Conservation (phyloP, 1,139 yeast genomes). For the Magnusiomyces suaveolens region DNA sequence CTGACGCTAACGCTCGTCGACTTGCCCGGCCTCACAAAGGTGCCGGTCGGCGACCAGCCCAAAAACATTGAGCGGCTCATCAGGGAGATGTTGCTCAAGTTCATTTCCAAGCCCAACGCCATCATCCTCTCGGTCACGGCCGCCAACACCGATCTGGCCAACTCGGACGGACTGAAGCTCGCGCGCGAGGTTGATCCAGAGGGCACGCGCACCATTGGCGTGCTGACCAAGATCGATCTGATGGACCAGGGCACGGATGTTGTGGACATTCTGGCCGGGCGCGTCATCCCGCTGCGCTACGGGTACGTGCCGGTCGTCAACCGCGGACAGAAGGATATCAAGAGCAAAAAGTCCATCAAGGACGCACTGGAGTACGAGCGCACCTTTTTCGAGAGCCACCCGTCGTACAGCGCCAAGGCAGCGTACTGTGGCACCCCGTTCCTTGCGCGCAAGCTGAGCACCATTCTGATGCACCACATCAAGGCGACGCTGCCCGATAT, state of each 20-base stretch:
- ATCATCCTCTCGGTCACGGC: slow-evolving; percentile 92
- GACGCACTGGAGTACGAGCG: slow-evolving; percentile 79
- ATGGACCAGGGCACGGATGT: slow-evolving; percentile 99
- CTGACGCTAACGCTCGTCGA: slow-evolving; percentile 92
- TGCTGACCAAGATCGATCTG: slow-evolving; percentile 87
- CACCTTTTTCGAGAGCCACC: slow-evolving; percentile 72
- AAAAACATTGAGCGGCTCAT: slow-evolving; percentile 93
- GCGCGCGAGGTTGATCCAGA: slow-evolving; percentile 98
- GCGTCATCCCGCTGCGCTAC: slow-evolving; percentile 88
- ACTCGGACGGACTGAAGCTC: slow-evolving; percentile 89
- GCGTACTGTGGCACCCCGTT: slow-evolving; percentile 94
- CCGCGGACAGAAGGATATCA: slow-evolving; percentile 96
- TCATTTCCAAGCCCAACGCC: slow-evolving; percentile 92
- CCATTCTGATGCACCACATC: slow-evolving; percentile 83
- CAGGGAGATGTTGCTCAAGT: slow-evolving; percentile 87
- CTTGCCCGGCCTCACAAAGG: slow-evolving; percentile 95
- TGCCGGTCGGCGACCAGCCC: slow-evolving; percentile 99
- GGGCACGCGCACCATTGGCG: slow-evolving; percentile 94
- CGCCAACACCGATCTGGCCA: slow-evolving; percentile 95
- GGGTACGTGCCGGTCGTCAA: slow-evolving; percentile 97
- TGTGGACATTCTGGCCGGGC: slow-evolving; percentile 88
- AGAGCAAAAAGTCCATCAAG: slow-evolving; percentile 73
- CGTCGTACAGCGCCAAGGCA: slow-evolving; percentile 93
- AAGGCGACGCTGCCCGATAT: slow-evolving; percentile 93
- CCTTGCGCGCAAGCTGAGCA: slow-evolving; percentile 84